Percentiles rank a stretch among this genome's conserved stretches.
Conservation (phyloP, 1,284 basidiomycete genomes). For the Gastroboletus turbinatus region DNA sequence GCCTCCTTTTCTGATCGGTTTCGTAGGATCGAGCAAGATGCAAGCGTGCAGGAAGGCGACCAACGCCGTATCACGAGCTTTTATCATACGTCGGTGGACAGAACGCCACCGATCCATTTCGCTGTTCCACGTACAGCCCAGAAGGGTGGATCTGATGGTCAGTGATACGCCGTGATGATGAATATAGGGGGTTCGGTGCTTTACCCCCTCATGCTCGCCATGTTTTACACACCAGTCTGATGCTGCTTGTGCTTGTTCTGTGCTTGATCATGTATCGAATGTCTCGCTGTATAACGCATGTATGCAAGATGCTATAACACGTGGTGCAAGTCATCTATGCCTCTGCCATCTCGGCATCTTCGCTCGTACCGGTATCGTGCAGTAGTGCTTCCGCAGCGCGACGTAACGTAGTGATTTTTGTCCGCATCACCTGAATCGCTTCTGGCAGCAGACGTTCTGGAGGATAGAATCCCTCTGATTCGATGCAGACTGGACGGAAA, state of each 20-base stretch:
- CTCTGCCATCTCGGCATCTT: constrained; percentile 43
- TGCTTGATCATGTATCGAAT: neutral
- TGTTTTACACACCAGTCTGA: neutral
- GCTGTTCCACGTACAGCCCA: constrained; percentile 15
- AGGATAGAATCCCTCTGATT: constrained; percentile 86
- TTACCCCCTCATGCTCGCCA: neutral
- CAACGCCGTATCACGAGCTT: constrained; percentile 38
- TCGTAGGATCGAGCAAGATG: constrained; percentile 35
- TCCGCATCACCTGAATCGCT: constrained; percentile 80
- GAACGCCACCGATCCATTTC: constrained; percentile 39
- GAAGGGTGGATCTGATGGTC: constrained; percentile 4
- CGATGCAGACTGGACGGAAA: constrained; percentile 70
- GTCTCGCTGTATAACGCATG: constrained; percentile 6
- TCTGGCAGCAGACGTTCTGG: constrained; percentile 87
- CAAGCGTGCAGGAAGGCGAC: constrained; percentile 23
- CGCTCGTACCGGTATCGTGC: constrained; percentile 32
- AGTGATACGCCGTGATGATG: constrained; percentile 3
- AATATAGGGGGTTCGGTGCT: neutral
- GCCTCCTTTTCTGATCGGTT: neutral
- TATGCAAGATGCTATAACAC: constrained; percentile 1
- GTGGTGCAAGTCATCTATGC: constrained; percentile 11
- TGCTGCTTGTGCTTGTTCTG: neutral
- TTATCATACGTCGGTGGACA: constrained; percentile 38
- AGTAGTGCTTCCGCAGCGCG: constrained; percentile 58
- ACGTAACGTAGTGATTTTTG: constrained; percentile 69